These are phyloP conservation scores for Neocatenulostroma microsporum DNA, from an alignment of 2,329 filamentous ascomycete genomes.

Conservation along the genomic window DNA sequence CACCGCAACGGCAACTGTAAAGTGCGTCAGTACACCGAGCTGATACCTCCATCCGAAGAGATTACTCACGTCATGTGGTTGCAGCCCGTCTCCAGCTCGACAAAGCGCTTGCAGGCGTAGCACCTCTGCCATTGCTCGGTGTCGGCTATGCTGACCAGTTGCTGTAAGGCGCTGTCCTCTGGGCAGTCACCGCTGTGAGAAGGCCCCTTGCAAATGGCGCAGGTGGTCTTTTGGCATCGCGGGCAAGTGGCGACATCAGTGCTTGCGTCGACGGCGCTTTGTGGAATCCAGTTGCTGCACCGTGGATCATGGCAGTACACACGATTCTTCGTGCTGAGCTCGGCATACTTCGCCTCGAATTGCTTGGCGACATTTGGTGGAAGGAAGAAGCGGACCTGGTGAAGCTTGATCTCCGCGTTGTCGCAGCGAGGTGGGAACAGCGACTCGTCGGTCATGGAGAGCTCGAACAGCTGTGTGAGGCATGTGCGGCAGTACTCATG, in stretches of 20 bases:
- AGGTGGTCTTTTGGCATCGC: conserved; percentile 41
- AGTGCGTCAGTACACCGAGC: neutral
- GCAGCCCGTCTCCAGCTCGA: conserved; percentile 48
- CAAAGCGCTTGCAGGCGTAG: conserved; percentile 36
- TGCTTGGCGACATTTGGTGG: conserved; percentile 25
- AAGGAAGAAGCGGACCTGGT: conserved; percentile 31
- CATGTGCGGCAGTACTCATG: conserved; percentile 50
- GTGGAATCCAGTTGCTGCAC: conserved; percentile 45
- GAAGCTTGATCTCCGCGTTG: conserved; percentile 34
- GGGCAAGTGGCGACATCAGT: conserved; percentile 34
- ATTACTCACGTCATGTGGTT: conserved; percentile 50
- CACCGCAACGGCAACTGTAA: conserved; percentile 22
- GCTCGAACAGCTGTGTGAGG: conserved; percentile 38
- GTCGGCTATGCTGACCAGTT: conserved; percentile 36
- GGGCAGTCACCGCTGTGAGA: conserved; percentile 45
- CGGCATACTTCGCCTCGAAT: conserved; percentile 42
- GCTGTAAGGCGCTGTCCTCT: conserved; percentile 34
- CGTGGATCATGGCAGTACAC: conserved; percentile 43
- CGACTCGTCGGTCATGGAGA: conserved; percentile 42
- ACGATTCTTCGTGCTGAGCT: conserved; percentile 42
- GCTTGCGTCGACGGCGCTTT: conserved; percentile 24
- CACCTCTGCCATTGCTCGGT: conserved; percentile 48
- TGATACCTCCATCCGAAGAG: conserved; percentile 23
- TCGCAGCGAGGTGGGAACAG: conserved; percentile 53
- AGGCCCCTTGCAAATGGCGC: conserved; percentile 43